Conservation (phyloP, 2,329 filamentous ascomycete genomes). For the Thielaviopsis euricoi region DNA sequence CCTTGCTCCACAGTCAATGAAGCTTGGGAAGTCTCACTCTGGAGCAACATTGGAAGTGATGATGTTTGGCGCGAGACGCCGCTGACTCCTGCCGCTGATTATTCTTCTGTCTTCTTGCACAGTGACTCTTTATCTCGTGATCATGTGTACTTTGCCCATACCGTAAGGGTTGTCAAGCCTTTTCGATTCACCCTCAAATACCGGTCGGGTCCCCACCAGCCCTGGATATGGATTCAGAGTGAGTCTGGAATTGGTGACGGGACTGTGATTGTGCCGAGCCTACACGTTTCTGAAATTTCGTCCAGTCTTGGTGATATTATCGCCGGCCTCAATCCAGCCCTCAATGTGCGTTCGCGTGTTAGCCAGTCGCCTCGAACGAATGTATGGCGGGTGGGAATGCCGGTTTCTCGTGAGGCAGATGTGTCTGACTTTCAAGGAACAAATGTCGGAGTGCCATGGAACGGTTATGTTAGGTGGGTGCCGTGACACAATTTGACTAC, state of each 20-base stretch:
- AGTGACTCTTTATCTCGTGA: constrained; percentile 12
- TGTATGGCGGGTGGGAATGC: constrained; percentile 51
- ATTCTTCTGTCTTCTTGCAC: constrained; percentile 32
- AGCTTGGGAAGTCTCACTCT: constrained; percentile 57
- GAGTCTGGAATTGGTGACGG: constrained; percentile 48
- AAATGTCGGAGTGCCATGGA: constrained; percentile 47
- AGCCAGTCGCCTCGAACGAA: constrained; percentile 53
- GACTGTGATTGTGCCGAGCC: constrained; percentile 32
- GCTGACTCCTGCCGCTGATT: constrained; percentile 20
- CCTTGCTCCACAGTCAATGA: constrained; percentile 35
- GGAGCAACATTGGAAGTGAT: constrained; percentile 38
- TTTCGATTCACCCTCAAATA: constrained; percentile 53
- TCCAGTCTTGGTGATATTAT: constrained; percentile 40
- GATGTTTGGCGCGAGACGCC: constrained; percentile 36
- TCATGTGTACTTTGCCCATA: constrained; percentile 8
- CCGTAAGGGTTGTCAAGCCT: background rate
- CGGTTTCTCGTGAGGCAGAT: constrained; percentile 36
- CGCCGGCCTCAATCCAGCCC: constrained; percentile 35
- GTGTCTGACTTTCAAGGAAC: constrained; percentile 40
- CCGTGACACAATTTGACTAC: background rate
- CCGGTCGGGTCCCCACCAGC: constrained; percentile 30
- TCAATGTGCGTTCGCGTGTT: constrained; percentile 34
- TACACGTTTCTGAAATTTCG: constrained; percentile 16
- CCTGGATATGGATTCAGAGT: constrained; percentile 58
- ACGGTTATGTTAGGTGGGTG: constrained; percentile 33